Base-by-base conservation (phyloP, 371 early-diverging fungal genomes). In the Actinomortierella ambigua region DNA sequence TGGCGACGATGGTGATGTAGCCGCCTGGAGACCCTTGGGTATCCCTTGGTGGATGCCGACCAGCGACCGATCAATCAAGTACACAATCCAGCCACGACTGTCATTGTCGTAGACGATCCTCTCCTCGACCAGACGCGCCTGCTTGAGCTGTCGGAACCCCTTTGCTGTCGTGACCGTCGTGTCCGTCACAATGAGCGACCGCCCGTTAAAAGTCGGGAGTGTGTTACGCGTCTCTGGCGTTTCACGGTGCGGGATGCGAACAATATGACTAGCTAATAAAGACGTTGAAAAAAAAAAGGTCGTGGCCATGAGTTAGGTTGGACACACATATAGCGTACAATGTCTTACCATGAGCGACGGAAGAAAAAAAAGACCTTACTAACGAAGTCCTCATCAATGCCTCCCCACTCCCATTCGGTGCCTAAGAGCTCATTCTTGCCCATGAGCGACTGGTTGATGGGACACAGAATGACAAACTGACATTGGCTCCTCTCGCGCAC, bases 391-490 rank as follows among this genome's bases (percentile, higher is more conserved):
- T 69, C 70, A 26, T 69, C 70, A n/a, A 69, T 69, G 24, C 70
- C 70, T 17, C 70, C 70, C 70, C 70, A 69, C 54, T 69, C 70
- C 70, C 70, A 69, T 55, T 69, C 70, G 18, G 61, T 34, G 1
- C 59, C 59, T 3, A 61, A 65, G 42, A 61, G 49, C 8, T 53
- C 53, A 47, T 69, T 49, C 20, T 27, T 27, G 3, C 70, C 65
- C 51, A 64, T 69, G 51, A 69, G 61, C 1, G 70, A 65, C 50
- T 57, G 61, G 15, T 69, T 61, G 39, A 57, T 58, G 1, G 70
- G 70, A n/a, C 70, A 69, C 22, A 69, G 65, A 27, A 69, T 64
- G 48, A 69, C 61, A 3, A 69, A 43, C 43, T 69, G 65, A 0
- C 60, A 47, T 3, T 55, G 70, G 28, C 50, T 57, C 26, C 61